phyloP scores from a whole-genome alignment of 441 rosid species.

The Pelargonium exstipulatum region DNA sequence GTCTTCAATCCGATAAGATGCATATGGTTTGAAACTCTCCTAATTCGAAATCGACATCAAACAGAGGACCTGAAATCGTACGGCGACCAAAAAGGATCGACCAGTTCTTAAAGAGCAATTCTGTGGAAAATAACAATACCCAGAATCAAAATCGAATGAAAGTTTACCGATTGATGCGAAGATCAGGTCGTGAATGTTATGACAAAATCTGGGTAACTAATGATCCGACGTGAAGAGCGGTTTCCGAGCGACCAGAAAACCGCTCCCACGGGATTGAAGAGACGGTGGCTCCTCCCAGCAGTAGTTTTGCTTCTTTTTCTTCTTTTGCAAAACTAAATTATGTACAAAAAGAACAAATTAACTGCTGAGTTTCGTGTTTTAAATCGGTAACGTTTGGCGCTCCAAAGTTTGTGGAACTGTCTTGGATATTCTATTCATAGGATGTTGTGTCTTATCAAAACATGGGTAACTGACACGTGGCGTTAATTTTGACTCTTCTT shows the following conservation, averaged over 20 bases:
- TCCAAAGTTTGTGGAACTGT: background rate
- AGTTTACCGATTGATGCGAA: background rate
- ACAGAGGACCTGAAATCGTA: no score
- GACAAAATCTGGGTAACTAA: background rate
- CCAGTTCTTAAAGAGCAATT: no score
- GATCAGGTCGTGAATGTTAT: background rate
- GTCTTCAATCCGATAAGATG: no score
- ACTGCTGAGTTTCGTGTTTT: background rate
- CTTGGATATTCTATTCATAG: background rate
- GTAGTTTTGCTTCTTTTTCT: background rate
- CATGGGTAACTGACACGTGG: background rate
- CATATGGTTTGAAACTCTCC: no score
- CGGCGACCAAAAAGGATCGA: no score
- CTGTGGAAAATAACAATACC: no score
- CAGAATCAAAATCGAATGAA: background rate
- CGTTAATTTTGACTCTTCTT: background rate
- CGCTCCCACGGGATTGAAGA: constrained; percentile 20
- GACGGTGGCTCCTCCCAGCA: background rate
- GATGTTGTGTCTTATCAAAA: background rate
- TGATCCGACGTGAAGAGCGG: constrained; percentile 26
- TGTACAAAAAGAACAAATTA: background rate
- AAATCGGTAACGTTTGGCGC: background rate
- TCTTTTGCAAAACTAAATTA: background rate
- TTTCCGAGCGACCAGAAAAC: constrained; percentile 27
- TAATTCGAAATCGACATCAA: no score